Evolutionary conservation across 257 asterid species (phyloP).

Genomic region (Petrea volubilis): DNA sequence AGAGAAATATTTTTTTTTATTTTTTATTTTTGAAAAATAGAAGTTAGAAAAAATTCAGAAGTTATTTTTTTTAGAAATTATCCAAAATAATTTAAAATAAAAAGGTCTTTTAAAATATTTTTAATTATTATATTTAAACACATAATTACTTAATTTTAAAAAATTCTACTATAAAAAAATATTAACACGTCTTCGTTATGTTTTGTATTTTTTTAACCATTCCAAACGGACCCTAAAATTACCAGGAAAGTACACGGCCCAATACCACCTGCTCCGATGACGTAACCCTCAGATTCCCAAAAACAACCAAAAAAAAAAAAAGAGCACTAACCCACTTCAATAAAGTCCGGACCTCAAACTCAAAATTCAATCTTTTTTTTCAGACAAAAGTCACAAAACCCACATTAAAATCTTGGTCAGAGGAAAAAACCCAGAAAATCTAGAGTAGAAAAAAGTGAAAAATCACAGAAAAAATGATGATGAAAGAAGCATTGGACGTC

Average conservation of each 20-base stretch:
- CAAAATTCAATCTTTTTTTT: background rate
- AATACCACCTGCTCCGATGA: background rate
- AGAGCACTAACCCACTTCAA: background rate
- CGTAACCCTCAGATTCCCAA: background rate
- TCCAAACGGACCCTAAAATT: too few relatives aligned
- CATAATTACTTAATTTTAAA: too few relatives aligned
- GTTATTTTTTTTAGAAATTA: too few relatives aligned
- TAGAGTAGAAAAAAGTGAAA: background rate
- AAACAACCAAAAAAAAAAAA: background rate
- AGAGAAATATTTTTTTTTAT: too few relatives aligned
- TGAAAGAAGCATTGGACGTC: slow-evolving; percentile 24
- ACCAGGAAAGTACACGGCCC: background rate
- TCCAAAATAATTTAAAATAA: too few relatives aligned
- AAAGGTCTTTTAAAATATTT: too few relatives aligned
- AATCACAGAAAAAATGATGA: slow-evolving; percentile 7
- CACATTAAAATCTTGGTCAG: background rate
- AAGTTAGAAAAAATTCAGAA: too few relatives aligned
- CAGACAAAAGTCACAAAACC: slow-evolving; percentile 3
- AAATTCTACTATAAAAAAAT: too few relatives aligned
- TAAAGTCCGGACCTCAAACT: background rate
- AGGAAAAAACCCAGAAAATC: background rate
- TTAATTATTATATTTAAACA: too few relatives aligned
- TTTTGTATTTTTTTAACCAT: too few relatives aligned
- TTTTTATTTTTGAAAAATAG: too few relatives aligned
- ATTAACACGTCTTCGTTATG: too few relatives aligned